Percentiles rank a stretch among this genome's conserved stretches.
Evolutionary conservation across 2,329 filamentous ascomycete species (phyloP).

Genomic region (Botrytis sinoallii): DNA sequence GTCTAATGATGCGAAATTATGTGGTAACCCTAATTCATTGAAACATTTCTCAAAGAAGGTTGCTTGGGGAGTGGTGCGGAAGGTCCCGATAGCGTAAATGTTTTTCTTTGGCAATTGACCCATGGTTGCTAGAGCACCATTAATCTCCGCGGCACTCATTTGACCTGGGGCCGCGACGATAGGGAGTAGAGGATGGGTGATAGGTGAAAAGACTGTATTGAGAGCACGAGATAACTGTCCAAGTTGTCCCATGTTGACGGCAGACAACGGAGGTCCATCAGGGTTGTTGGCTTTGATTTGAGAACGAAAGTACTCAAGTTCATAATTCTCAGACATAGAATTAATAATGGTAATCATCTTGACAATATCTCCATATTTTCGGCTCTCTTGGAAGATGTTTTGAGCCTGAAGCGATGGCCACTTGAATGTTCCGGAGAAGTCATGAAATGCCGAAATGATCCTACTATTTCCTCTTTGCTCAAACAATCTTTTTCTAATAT

Average conservation of each 20-base stretch:
- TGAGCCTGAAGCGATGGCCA: conserved; percentile 75
- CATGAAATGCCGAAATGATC: conserved; percentile 90
- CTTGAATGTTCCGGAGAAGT: conserved; percentile 79
- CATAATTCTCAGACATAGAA: conserved; percentile 82
- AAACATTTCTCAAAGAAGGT: conserved; percentile 85
- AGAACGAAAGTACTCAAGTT: conserved; percentile 84
- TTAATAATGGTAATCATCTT: conserved; percentile 88
- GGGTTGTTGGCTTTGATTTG: conserved; percentile 67
- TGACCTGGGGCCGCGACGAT: conserved; percentile 84
- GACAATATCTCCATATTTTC: conserved; percentile 76
- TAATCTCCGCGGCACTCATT: conserved; percentile 82
- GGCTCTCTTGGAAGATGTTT: conserved; percentile 67
- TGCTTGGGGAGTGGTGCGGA: conserved; percentile 66
- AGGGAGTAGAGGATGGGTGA: conserved; percentile 80
- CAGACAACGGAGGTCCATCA: conserved; percentile 70
- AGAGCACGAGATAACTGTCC: conserved; percentile 80
- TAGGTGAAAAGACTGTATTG: conserved; percentile 83
- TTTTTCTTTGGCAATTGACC: conserved; percentile 76
- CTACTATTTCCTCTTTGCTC: conserved; percentile 72
- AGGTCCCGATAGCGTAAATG: conserved; percentile 76
- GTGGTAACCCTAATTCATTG: conserved; percentile 80
- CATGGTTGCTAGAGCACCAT: conserved; percentile 72
- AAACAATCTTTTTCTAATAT: conserved; percentile 65
- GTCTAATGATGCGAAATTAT: conserved; percentile 74
- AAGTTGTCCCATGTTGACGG: conserved; percentile 83